Conservation (phyloP, 1,284 basidiomycete genomes). For the Sporisorium reilianum region DNA sequence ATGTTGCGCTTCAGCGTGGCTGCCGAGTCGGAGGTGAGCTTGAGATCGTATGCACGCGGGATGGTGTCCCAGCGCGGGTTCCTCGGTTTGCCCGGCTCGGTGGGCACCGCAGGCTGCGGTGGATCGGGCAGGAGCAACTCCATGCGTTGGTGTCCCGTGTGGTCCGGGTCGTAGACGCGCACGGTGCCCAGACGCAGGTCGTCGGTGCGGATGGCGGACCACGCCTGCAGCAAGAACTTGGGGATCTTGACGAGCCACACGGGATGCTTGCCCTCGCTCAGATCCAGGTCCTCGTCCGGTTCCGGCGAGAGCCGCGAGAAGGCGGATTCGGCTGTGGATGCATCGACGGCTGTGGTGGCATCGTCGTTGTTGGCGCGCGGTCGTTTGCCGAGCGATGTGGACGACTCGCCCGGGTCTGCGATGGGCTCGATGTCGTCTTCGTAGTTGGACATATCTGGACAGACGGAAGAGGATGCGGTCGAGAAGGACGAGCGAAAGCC, state of each 20-base stretch:
- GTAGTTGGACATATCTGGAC: conserved; percentile 43
- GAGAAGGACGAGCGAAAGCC: neutral
- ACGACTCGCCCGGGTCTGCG: conserved; percentile 37
- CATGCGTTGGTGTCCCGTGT: conserved; percentile 63
- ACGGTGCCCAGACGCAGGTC: conserved; percentile 72
- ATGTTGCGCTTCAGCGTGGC: conserved; percentile 55
- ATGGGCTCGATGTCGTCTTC: conserved; percentile 56
- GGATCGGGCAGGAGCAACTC: conserved; percentile 62
- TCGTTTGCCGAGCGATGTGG: conserved; percentile 35
- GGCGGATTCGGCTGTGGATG: neutral
- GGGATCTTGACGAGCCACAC: conserved; percentile 71
- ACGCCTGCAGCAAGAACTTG: conserved; percentile 72
- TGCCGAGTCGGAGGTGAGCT: conserved; percentile 55
- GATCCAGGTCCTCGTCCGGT: conserved; percentile 66
- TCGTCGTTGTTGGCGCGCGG: conserved; percentile 11
- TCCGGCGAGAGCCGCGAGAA: conserved; percentile 54
- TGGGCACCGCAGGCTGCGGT: conserved; percentile 53
- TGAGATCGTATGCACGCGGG: conserved; percentile 62
- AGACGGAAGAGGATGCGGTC: neutral
- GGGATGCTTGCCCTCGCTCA: conserved; percentile 50
- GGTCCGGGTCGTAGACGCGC: conserved; percentile 71
- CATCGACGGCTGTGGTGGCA: neutral
- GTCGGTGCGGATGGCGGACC: conserved; percentile 71
- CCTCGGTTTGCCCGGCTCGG: conserved; percentile 21
- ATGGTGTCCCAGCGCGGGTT: conserved; percentile 46